phyloP scores from a whole-genome alignment of 2,329 filamentous ascomycete genomes.

The Aspergillus melleus region DNA sequence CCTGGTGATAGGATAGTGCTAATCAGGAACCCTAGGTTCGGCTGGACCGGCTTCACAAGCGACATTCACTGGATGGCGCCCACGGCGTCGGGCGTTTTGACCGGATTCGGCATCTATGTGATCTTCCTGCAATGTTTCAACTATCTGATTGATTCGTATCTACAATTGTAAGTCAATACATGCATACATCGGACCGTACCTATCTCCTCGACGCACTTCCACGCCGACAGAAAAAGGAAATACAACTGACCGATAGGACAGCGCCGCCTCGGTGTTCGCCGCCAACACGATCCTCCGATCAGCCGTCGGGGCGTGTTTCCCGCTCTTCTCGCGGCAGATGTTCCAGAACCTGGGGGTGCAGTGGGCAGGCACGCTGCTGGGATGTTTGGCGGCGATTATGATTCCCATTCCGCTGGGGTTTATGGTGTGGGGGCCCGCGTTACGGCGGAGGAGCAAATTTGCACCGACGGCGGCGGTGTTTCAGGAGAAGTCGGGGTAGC shows the following conservation, averaged over 20 bases:
- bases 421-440: conserved; percentile 28
- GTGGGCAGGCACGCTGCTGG: conserved; percentile 42
- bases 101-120: conserved; percentile 33
- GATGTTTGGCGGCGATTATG: conserved; percentile 37
- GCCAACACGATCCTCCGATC: conserved; percentile 42
- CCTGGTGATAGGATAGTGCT: neutral
- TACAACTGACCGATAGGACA: conserved; percentile 19
- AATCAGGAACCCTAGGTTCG: conserved; percentile 19
- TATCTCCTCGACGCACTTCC: no score
- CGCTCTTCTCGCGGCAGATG: conserved; percentile 39
- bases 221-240: neutral
- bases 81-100: conserved; percentile 32
- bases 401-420: conserved; percentile 40
- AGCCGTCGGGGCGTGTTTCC: conserved; percentile 35
- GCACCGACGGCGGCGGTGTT: conserved; percentile 20
- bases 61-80: conserved; percentile 38
- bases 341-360: conserved; percentile 39
- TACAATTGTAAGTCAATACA: conserved; percentile 34
- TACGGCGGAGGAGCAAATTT: conserved; percentile 32
- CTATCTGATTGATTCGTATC: conserved; percentile 42
- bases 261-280: conserved; percentile 40
- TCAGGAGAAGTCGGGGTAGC: conserved; percentile 12
- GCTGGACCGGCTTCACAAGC: conserved; percentile 36
- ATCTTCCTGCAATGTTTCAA: conserved; percentile 39
- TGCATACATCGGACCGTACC: no score